A percentile compares a stretch with the other conserved stretches of the same genome.
Evolutionary conservation across 768 basidiomycete genomes (phyloP).

Genomic region (Suillus spraguei): DNA sequence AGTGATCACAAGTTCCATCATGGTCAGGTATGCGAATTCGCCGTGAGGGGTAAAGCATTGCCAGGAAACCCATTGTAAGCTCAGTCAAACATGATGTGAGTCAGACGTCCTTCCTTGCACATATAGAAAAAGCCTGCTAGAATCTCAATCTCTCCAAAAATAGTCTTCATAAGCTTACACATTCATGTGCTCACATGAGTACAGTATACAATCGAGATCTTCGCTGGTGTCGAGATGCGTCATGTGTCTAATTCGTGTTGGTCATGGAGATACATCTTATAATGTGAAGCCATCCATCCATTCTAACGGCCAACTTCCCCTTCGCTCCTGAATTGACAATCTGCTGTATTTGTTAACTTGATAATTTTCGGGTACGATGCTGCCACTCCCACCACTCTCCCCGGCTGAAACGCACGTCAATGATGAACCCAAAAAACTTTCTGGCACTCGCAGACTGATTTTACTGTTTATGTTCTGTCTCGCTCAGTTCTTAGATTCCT

Average conservation of each 20-base stretch:
- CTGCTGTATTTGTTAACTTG: not conserved
- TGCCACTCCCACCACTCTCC: not conserved
- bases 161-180: too few relatives aligned
- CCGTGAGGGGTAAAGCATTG: too few relatives aligned
- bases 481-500: conserved; percentile 46
- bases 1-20: too few relatives aligned
- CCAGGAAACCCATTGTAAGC: too few relatives aligned
- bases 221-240: not conserved
- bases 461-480: conserved; percentile 42
- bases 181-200: too few relatives aligned
- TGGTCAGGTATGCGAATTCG: too few relatives aligned
- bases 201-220: not conserved
- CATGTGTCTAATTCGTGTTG: not conserved
- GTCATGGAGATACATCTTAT: not conserved
- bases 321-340: not conserved
- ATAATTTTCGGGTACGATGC: conserved; percentile 16
- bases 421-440: conserved; percentile 17
- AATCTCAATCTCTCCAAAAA: too few relatives aligned
- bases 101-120: too few relatives aligned
- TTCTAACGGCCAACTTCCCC: not conserved
- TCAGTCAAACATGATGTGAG: too few relatives aligned
- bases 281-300: not conserved
- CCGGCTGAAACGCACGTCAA: conserved; percentile 8
- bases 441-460: conserved; percentile 26
- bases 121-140: too few relatives aligned